Evolutionary conservation across 2,329 filamentous ascomycete genomes (phyloP), one percentile per base, ranked within the genome.

Genomic region (Passalora sequoiae): DNA sequence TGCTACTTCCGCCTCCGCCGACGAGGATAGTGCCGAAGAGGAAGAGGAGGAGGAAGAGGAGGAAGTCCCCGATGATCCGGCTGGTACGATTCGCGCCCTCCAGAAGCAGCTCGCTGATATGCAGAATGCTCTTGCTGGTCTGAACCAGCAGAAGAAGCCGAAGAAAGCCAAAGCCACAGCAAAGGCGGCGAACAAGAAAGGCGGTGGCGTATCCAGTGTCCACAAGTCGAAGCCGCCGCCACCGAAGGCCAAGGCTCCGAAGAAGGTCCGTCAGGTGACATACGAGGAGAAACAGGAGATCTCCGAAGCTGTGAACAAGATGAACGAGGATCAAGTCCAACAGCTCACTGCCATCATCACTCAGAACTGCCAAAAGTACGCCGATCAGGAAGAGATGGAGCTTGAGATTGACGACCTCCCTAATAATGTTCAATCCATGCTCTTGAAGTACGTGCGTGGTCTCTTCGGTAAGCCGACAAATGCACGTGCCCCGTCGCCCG

Each of bases 261-360:
- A 76, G 60, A 86, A 85, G 64, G 66, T 77, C 46, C 76, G 76
- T 41, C 78, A 86, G 59, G 80, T 88, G 32, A 83, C 80, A 6
- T 78, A 83, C 46, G 75, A 83, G 3, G 89, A 98, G 68, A 97
- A 97, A 72, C 87, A 92, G 45, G 80, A 89, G 53, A 94, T 98
- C 45, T 91, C 88, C 1, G 60, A 58, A 30, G 58, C 57, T 2
- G 55, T 59, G 15, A 47, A 43, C 44, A 82, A 83, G 50, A 79
- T 97, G 44, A 82, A 89, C 13, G 83, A 84, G 38, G 73, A 75
- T n/a, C 81, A 87, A 54, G 84, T 95, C 60, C 77, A 83, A 38
- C 80, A 81, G 54, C 88, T 91, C 0, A 86, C 96, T 22, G 80
- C 84, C 47, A 89, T 97, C 50, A 97, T 98, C 61, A 88, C 94